Conservation (phyloP, 192 early-diverging fungal species). For the Coemansia sp. region DNA sequence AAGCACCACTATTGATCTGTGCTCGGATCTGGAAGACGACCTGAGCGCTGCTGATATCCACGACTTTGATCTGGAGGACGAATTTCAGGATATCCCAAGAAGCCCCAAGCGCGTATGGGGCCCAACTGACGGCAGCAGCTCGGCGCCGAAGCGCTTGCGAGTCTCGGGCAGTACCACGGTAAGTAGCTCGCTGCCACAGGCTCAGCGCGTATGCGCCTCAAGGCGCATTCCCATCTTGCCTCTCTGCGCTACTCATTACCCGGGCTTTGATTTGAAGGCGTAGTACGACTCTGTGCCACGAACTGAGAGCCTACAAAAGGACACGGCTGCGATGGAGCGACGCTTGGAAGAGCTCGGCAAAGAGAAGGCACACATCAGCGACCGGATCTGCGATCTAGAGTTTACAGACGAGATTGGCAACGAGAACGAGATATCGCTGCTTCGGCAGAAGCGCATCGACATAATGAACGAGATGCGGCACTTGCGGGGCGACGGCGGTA, state of each 20-base stretch:
- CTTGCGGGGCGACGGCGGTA: neutral
- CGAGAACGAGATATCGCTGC: slow-evolving; percentile 36
- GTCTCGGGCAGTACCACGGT: neutral
- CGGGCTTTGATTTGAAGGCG: too few relatives aligned
- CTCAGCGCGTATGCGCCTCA: too few relatives aligned
- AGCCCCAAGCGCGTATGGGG: slow-evolving; percentile 6
- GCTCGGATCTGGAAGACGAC: slow-evolving; percentile 15
- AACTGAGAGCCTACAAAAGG: too few relatives aligned
- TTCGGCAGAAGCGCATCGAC: slow-evolving; percentile 27
- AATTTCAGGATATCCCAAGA: too few relatives aligned
- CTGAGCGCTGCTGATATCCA: slow-evolving; percentile 19
- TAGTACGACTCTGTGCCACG: too few relatives aligned
- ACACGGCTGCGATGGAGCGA: too few relatives aligned
- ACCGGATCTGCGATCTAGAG: slow-evolving; percentile 47
- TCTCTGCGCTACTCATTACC: too few relatives aligned
- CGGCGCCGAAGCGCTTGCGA: slow-evolving; percentile 3
- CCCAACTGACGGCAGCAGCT: too few relatives aligned
- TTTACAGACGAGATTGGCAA: slow-evolving; percentile 39
- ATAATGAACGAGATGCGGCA: slow-evolving; percentile 32
- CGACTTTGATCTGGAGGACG: slow-evolving; percentile 4
- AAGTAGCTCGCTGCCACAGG: neutral
- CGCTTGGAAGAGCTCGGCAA: slow-evolving; percentile 12
- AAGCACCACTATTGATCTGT: slow-evolving; percentile 10
- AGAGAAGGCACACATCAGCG: slow-evolving; percentile 48
- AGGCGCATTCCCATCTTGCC: too few relatives aligned